Base-by-base conservation (phyloP, 176 grass and related monocot species). In the Oryza coarctata region DNA sequence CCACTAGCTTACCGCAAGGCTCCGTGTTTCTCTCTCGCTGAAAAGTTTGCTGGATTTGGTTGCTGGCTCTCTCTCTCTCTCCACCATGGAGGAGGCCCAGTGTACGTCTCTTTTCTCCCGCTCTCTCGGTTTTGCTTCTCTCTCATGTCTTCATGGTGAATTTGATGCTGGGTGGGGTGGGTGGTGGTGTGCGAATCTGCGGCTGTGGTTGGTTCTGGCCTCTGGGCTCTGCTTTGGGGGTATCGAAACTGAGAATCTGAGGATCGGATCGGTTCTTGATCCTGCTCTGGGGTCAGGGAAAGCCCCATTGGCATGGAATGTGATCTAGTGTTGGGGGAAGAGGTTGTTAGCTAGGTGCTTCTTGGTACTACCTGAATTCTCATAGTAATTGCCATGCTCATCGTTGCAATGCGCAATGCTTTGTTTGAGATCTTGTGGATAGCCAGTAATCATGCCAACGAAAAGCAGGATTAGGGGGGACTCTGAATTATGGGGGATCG, bases 31-130 rank as follows among this genome's bases (percentile, higher is more conserved):
- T 9, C 71, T 40, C 68, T 65, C 84, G 41, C 61, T 30, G 23
- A 29, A 20, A 86, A 80, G 77, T 44, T 41, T 72, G 12, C 14
- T 5, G 75, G 67, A 63, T 36, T 71, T 7, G n/a, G 23, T 26
- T 44, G 28, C 82, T 22, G 13, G 10, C 17, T 52, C 3, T 45
- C 30, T 15, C 22, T 23, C 58, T 12, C 63, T 30, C 12, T 3
- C 9, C 40, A 25, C 85, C 73, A 91, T 96, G 88, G 94, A 93
- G 38, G 88, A 96, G 25, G 80, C 93, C 20, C 87, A 88, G 81
- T 90, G 93, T 95, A 86, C 25, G 79, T 43, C 17, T 9, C 49
- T 6, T 33, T 26, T 14, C 9, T 64, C 68, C 64, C 9, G 9
- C 58, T 9, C 15, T 12, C 32, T 33, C 32, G n/a, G n/a, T 10